A percentile compares a stretch with the other conserved stretches of the same genome.
Evolutionary conservation across 1,284 basidiomycete genomes (phyloP).

Genomic region (Erythrobasidium hasegawianum): DNA sequence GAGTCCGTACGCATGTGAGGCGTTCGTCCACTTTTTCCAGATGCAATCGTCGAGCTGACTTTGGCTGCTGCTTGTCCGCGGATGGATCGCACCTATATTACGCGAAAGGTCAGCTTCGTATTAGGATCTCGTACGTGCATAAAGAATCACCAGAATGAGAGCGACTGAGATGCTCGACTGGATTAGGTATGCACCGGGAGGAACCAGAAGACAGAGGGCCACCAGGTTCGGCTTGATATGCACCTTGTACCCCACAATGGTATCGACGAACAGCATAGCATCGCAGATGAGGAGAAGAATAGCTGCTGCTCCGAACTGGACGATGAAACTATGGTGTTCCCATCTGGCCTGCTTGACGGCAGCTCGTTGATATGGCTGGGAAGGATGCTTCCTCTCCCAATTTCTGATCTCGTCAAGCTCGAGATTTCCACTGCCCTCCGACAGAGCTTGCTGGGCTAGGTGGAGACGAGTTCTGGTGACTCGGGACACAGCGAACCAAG

Average conservation of each 20-base stretch:
- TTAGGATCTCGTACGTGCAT: too few relatives aligned
- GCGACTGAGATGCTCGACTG: slow-evolving; percentile 13
- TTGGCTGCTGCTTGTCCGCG: too few relatives aligned
- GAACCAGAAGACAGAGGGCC: slow-evolving; percentile 13
- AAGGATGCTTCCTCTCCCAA: neutral
- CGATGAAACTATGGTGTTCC: slow-evolving; percentile 15
- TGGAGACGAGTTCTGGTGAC: slow-evolving; percentile 23
- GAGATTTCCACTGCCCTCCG: neutral
- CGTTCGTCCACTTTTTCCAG: too few relatives aligned
- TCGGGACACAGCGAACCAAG: slow-evolving; percentile 22
- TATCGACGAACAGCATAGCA: slow-evolving; percentile 20
- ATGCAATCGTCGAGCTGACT: too few relatives aligned
- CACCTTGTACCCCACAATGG: slow-evolving; percentile 22
- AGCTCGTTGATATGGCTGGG: neutral
- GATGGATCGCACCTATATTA: too few relatives aligned
- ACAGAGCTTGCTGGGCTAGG: slow-evolving; percentile 6
- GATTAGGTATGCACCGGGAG: slow-evolving; percentile 12
- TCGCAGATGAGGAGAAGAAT: slow-evolving; percentile 24
- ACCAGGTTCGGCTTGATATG: slow-evolving; percentile 18
- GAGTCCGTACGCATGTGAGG: slow-evolving; percentile 16
- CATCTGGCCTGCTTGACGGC: slow-evolving; percentile 8
- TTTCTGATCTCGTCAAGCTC: slow-evolving; percentile 13
- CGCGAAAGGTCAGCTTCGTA: too few relatives aligned
- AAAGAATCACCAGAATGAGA: slow-evolving; percentile 21
- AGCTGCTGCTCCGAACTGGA: slow-evolving; percentile 22